Conservation (phyloP, 2,329 filamentous ascomycete species). For the Peltaster fructicola region DNA sequence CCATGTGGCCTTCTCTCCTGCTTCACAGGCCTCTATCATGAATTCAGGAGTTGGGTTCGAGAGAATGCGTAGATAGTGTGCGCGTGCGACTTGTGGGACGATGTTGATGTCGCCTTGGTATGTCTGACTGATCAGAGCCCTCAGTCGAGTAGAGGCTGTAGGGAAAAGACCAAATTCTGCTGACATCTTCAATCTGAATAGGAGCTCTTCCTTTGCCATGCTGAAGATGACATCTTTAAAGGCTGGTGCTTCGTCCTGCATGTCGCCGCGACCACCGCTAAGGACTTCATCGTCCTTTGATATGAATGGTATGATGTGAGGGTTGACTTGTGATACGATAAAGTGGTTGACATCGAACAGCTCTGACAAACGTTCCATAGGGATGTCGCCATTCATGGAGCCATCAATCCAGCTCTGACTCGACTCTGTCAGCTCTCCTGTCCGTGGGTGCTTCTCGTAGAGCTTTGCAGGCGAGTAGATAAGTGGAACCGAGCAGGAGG, state of each 20-base stretch:
- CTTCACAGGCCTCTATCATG: slow-evolving; percentile 60
- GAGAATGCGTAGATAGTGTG: slow-evolving; percentile 59
- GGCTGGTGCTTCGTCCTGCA: no score
- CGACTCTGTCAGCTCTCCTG: slow-evolving; percentile 51
- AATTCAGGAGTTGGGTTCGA: slow-evolving; percentile 75
- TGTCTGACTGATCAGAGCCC: slow-evolving; percentile 74
- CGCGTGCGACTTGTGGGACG: slow-evolving; percentile 57
- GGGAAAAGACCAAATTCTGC: no score
- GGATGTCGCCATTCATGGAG: slow-evolving; percentile 84
- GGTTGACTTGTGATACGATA: slow-evolving; percentile 93
- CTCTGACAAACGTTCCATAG: slow-evolving; percentile 74
- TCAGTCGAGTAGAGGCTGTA: no score
- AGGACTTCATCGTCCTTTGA: slow-evolving; percentile 51
- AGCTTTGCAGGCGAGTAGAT: slow-evolving; percentile 66
- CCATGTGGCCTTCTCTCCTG: slow-evolving; percentile 80
- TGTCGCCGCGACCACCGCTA: no score
- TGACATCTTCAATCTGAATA: no score
- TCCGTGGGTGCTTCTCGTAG: slow-evolving; percentile 68
- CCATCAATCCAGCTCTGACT: slow-evolving; percentile 84
- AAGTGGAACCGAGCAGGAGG: slow-evolving; percentile 80
- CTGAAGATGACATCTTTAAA: no score
- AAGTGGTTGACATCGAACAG: slow-evolving; percentile 99
- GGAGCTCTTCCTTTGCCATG: no score
- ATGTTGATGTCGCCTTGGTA: slow-evolving; percentile 96
- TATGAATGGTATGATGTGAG: slow-evolving; percentile 78